These are phyloP conservation scores for Rhynchosporium graminicola DNA, from an alignment of 2,329 filamentous ascomycete species.

Conservation along the genomic window DNA sequence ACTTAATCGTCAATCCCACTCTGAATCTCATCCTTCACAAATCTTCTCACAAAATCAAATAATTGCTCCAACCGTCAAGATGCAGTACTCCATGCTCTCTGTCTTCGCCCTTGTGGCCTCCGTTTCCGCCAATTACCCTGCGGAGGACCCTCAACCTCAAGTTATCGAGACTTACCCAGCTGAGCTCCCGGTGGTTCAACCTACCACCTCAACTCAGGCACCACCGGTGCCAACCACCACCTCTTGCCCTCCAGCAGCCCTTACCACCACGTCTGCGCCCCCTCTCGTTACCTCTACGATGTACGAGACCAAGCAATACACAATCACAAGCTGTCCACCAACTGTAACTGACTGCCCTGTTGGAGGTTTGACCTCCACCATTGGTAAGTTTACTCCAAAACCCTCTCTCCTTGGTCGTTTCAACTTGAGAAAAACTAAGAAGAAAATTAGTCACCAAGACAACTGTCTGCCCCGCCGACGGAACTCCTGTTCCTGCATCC, in stretches of 20 bases:
- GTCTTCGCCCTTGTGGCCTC: slow-evolving; percentile 22
- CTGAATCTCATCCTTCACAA: background rate
- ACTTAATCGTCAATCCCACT: slow-evolving; percentile 17
- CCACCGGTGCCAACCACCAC: slow-evolving; percentile 9
- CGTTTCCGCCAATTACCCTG: slow-evolving; percentile 13
- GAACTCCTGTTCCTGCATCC: background rate
- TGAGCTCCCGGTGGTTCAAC: background rate
- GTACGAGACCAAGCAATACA: slow-evolving; percentile 24
- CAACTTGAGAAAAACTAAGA: background rate
- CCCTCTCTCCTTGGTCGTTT: slow-evolving; percentile 8
- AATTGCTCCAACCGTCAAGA: slow-evolving; percentile 22
- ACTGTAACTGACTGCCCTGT: slow-evolving; percentile 22
- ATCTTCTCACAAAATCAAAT: slow-evolving; percentile 15
- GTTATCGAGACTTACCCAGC: slow-evolving; percentile 4
- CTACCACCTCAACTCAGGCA: background rate
- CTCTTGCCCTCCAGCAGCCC: too few relatives aligned
- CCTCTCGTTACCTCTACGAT: slow-evolving; percentile 32
- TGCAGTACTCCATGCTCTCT: slow-evolving; percentile 28
- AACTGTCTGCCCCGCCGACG: slow-evolving; percentile 19
- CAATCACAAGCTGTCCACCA: slow-evolving; percentile 22
- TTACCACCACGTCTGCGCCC: too few relatives aligned
- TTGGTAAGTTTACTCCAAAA: background rate
- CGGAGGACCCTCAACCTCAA: too few relatives aligned
- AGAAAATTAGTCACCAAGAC: slow-evolving; percentile 15
- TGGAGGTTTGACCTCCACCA: background rate